A percentile compares a stretch with the other conserved stretches of the same genome.
Evolutionary conservation across 371 early-diverging fungal species (phyloP).

Genomic region (Amoeboaphelidium protococcarum): DNA sequence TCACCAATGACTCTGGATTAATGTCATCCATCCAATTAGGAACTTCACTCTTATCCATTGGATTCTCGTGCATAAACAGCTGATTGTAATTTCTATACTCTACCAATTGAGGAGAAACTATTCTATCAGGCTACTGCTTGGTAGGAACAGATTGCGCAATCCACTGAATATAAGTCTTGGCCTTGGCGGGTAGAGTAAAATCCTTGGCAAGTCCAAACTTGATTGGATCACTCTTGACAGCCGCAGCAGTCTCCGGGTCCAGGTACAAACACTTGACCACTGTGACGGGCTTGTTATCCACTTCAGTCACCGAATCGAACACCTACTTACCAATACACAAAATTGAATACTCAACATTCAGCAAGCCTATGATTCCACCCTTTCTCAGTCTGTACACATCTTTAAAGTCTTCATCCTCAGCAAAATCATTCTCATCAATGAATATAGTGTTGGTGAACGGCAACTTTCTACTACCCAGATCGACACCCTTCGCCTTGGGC

Average conservation of each 20-base stretch:
- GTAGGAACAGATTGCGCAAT: conserved; percentile 62
- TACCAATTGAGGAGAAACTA: conserved; percentile 51
- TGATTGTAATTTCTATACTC: conserved; percentile 60
- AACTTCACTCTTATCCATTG: conserved; percentile 37
- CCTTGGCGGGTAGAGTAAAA: conserved; percentile 20
- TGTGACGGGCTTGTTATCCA: not conserved
- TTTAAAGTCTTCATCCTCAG: conserved; percentile 76
- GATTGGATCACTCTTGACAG: too few relatives aligned
- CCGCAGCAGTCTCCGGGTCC: not conserved
- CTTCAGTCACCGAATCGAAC: not conserved
- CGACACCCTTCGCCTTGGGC: conserved; percentile 20
- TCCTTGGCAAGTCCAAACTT: too few relatives aligned
- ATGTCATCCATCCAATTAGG: conserved; percentile 82
- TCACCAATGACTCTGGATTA: conserved; percentile 47
- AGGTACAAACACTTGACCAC: not conserved
- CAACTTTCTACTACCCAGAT: conserved; percentile 39
- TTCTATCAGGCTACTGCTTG: too few relatives aligned
- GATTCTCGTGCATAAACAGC: conserved; percentile 76
- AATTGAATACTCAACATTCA: conserved; percentile 55
- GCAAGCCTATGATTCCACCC: conserved; percentile 76
- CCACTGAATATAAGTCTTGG: conserved; percentile 98
- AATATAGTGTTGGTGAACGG: conserved; percentile 68
- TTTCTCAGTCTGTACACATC: conserved; percentile 81
- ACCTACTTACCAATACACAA: conserved; percentile 50
- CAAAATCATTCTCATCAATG: conserved; percentile 89